Base-by-base conservation (phyloP, 495 filamentous ascomycete genomes). In the Neurospora sp. region DNA sequence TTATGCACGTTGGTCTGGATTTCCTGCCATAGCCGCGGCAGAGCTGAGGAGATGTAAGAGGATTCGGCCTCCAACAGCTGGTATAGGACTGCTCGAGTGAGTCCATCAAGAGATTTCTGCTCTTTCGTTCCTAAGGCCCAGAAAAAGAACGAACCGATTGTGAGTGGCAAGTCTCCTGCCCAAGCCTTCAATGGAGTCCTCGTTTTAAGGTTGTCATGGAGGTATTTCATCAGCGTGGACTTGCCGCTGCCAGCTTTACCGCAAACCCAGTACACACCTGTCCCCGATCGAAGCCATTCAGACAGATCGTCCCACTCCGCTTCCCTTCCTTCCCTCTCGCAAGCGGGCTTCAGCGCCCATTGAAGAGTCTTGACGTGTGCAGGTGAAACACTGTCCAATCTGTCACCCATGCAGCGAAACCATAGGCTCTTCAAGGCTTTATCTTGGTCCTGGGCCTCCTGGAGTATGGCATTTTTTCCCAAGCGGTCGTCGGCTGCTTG, bases 161-260 rank as follows among this genome's bases (percentile, higher is more conserved):
- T 38, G 0, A 8, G 70, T 27, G 4, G 83, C 69, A 37, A 84
- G 72, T 14, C 76, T 71, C 27, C 73, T 59, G 10, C 47, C 47
- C 47, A 71, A 3, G 18, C 70, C n/a, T 71, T 37, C 22, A 39
- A 38, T 14, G 31, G 27, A 0, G 1, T 1, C 4, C n/a, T 70
- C 27, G 39, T 37, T 0, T 38, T 0, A 47, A 8, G 27, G 44
- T 39, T 31, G 41, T 65, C 40, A 37, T 37, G 18, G 44, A 71
- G 40, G 7, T 68, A 65, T 31, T 65, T 27, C 70, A 71, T 71
- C 41, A 71, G 27, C 10, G 70, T 65, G 6, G 70, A 71, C 44
- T 71, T 71, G 5, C 70, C 70, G 14, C 70, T 71, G 14, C 41
- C 70, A 14, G 70, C 41, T 31, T 71, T 71, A 7, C 70, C 70